These are phyloP conservation scores for Albophoma yamanashiensis DNA, from an alignment of 2,329 filamentous ascomycete species.

Conservation along the genomic window DNA sequence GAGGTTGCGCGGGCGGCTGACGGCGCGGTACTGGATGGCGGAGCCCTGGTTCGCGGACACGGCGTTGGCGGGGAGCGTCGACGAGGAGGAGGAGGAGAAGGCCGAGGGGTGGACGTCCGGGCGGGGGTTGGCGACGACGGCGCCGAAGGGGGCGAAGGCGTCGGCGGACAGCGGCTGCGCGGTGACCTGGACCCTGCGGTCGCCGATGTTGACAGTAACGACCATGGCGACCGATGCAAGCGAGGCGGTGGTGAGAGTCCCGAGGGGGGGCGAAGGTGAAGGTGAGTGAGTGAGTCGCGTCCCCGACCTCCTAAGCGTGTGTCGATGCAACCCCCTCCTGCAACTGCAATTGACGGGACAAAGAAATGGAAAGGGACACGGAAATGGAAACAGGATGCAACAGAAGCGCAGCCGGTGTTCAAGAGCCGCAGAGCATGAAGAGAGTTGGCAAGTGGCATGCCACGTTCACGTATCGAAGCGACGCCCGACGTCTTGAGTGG, in stretches of 20 bases:
- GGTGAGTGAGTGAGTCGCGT: no score
- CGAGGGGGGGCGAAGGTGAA: no score
- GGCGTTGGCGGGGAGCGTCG: constrained; percentile 30
- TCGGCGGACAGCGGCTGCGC: constrained; percentile 56
- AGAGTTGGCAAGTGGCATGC: not conserved
- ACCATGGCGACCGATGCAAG: constrained; percentile 9
- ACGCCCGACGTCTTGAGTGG: not conserved
- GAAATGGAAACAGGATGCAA: no score
- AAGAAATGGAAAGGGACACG: no score
- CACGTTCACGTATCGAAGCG: not conserved
- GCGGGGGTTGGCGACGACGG: constrained; percentile 66
- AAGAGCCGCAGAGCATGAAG: not conserved
- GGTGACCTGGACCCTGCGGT: constrained; percentile 27
- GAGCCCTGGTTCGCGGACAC: constrained; percentile 73
- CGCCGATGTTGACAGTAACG: constrained; percentile 13
- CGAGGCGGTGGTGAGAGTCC: not conserved
- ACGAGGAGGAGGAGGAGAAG: constrained; percentile 15
- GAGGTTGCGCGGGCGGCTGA: constrained; percentile 62
- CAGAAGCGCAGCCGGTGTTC: not conserved
- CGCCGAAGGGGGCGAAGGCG: constrained; percentile 70
- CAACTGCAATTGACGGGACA: not conserved
- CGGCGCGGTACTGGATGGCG: constrained; percentile 75
- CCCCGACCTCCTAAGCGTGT: no score
- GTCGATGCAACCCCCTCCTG: not conserved
- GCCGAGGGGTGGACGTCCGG: constrained; percentile 40